These are phyloP conservation scores for Juglanconis sp. DNA, from an alignment of 2,329 filamentous ascomycete genomes.

Conservation along the genomic window DNA sequence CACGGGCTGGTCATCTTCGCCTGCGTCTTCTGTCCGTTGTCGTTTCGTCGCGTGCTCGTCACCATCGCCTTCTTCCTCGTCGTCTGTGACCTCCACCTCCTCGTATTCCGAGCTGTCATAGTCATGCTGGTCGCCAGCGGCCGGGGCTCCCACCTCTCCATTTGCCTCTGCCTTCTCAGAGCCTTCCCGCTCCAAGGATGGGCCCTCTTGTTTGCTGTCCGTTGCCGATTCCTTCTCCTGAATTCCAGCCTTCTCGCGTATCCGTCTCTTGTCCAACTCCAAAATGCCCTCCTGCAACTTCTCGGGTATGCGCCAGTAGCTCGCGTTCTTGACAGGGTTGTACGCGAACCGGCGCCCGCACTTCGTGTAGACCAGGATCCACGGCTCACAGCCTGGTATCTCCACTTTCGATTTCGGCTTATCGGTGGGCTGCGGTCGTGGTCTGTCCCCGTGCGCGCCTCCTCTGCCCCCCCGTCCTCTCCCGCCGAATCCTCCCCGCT, in stretches of 20 bases:
- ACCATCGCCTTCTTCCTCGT: slow-evolving; percentile 51
- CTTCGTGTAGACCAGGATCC: slow-evolving; percentile 91
- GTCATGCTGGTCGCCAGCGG: slow-evolving; percentile 35
- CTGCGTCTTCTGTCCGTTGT: slow-evolving; percentile 42
- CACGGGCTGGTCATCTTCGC: slow-evolving; percentile 46
- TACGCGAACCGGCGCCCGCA: slow-evolving; percentile 86
- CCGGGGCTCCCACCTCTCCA: slow-evolving; percentile 37
- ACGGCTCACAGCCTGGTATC: slow-evolving; percentile 80
- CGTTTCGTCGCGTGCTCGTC: slow-evolving; percentile 46
- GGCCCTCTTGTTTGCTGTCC: slow-evolving; percentile 5
- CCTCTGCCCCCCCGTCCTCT: slow-evolving; percentile 41
- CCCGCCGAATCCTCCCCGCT: slow-evolving; percentile 31
- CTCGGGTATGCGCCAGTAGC: slow-evolving; percentile 91
- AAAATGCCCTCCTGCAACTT: slow-evolving; percentile 77
- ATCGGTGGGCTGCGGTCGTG: slow-evolving; percentile 68
- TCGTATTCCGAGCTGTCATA: slow-evolving; percentile 73
- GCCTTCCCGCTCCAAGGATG: slow-evolving; percentile 11
- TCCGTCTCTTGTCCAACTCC: slow-evolving; percentile 69
- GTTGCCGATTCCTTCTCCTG: slow-evolving; percentile 17
- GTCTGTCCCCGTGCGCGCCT: slow-evolving; percentile 54
- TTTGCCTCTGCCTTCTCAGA: slow-evolving; percentile 21
- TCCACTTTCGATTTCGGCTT: slow-evolving; percentile 74
- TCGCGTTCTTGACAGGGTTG: slow-evolving; percentile 80
- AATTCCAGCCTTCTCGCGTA: slow-evolving; percentile 52
- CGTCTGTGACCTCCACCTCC: slow-evolving; percentile 67